These are phyloP conservation scores for Aethionema arabicum DNA, from an alignment of 345 rosid species.

Conservation along the genomic window DNA sequence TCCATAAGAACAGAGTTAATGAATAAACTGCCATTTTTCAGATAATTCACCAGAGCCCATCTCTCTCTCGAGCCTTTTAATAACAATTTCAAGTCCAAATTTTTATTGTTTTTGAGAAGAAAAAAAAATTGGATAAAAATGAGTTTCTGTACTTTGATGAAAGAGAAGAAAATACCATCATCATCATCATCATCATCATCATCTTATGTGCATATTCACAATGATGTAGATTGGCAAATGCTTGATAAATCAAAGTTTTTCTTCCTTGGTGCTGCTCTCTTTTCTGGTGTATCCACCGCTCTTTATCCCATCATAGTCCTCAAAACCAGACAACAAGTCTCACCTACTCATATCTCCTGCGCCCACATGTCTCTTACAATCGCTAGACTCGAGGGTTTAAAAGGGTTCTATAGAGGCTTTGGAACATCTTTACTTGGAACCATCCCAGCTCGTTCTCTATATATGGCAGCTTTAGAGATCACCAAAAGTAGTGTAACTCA, in stretches of 20 bases:
- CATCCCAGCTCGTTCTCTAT: conserved; percentile 87
- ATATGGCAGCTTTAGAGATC: conserved; percentile 85
- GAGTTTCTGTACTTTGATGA: conserved; percentile 51
- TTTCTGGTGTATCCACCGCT: conserved; percentile 78
- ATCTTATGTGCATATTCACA: conserved; percentile 60
- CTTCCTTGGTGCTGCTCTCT: conserved; percentile 86
- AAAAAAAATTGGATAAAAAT: conserved; percentile 31
- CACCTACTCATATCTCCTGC: conserved; percentile 51
- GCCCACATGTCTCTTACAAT: conserved; percentile 59
- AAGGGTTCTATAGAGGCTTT: conserved; percentile 81
- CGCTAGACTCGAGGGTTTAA: conserved; percentile 64
- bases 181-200: conserved; percentile 51
- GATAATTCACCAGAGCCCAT: conserved; percentile 12
- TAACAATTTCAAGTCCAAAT: neutral
- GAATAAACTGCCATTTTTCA: conserved; percentile 15
- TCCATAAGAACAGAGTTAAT: conserved; percentile 4
- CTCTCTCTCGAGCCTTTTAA: conserved; percentile 3
- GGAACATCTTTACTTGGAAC: conserved; percentile 93
- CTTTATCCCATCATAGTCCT: conserved; percentile 77
- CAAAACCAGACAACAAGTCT: conserved; percentile 92
- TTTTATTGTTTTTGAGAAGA: conserved; percentile 26
- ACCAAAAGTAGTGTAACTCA: conserved; percentile 78
- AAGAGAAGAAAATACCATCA: conserved; percentile 42
- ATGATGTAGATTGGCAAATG: conserved; percentile 84
- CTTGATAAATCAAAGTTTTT: conserved; percentile 86